phyloP scores from a whole-genome alignment of 805 yeast genomes.

The Saccharomycopsis capsularis region DNA sequence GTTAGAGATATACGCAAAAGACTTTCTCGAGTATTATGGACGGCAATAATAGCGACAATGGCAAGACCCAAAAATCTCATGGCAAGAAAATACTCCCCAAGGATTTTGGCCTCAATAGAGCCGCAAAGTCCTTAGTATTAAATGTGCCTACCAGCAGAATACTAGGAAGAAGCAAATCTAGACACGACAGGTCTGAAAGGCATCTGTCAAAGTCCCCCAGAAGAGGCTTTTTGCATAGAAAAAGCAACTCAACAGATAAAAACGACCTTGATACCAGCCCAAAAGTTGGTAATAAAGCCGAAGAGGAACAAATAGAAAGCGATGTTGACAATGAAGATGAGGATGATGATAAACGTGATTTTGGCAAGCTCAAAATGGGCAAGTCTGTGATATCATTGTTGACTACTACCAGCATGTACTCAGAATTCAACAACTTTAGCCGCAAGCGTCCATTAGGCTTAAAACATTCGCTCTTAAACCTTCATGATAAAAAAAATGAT shows the following conservation, averaged over 20 bases:
- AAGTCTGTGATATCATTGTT: conserved; percentile 47
- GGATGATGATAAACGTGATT: conserved; percentile 23
- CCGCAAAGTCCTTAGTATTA: conserved; percentile 13
- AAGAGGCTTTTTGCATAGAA: too few species aligned
- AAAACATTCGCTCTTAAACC: too few species aligned
- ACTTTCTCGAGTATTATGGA: too few species aligned
- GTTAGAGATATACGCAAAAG: too few species aligned
- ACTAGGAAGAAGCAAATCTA: neutral
- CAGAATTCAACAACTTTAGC: conserved; percentile 28
- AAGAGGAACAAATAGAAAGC: neutral
- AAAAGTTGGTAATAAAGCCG: neutral
- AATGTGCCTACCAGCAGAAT: neutral
- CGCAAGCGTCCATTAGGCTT: neutral
- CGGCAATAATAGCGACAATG: too few species aligned
- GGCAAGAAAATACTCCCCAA: neutral
- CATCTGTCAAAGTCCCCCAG: too few species aligned
- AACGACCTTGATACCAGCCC: neutral
- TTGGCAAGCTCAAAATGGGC: conserved; percentile 31
- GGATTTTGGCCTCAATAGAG: neutral
- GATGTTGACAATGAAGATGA: conserved; percentile 6
- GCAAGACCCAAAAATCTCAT: too few species aligned
- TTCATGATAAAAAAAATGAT: conserved; percentile 19
- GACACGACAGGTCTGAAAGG: neutral
- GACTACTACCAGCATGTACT: conserved; percentile 51
- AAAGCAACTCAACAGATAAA: neutral